A percentile compares a stretch with the other conserved stretches of the same genome.
Evolutionary conservation across 805 yeast genomes (phyloP).

Genomic region (Brettanomyces sp.): DNA sequence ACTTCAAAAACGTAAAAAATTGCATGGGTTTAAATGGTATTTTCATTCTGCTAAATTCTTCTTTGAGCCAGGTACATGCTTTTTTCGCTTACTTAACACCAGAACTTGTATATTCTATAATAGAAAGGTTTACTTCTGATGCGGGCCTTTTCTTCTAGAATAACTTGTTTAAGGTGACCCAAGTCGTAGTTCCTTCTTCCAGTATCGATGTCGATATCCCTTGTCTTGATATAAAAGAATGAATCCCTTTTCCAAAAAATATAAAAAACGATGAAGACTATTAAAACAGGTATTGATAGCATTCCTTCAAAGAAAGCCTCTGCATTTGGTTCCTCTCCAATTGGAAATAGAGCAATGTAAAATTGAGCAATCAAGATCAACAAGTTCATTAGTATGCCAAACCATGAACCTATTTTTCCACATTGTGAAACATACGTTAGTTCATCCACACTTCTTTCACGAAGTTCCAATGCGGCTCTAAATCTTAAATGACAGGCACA

Average conservation of each 20-base stretch:
- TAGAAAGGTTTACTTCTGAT: conserved; percentile 35
- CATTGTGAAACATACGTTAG: conserved; percentile 54
- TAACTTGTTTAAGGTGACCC: conserved; percentile 43
- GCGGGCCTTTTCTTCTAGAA: conserved; percentile 43
- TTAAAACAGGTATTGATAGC: conserved; percentile 51
- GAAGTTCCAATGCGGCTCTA: conserved; percentile 52
- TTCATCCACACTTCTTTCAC: conserved; percentile 59
- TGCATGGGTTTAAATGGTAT: too few relatives aligned
- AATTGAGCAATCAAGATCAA: conserved; percentile 64
- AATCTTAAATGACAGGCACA: conserved; percentile 59
- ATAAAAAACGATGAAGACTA: conserved; percentile 33
- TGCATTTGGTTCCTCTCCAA: conserved; percentile 42
- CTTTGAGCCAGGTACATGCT: too few relatives aligned
- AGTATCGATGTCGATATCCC: conserved; percentile 46
- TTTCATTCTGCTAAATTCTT: too few relatives aligned
- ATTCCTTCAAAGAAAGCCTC: conserved; percentile 51
- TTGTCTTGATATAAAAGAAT: conserved; percentile 33
- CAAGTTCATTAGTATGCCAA: conserved; percentile 47
- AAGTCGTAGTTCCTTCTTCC: conserved; percentile 54
- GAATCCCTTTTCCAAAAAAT: conserved; percentile 33
- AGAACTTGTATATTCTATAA: conserved; percentile 41
- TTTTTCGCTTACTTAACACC: conserved; percentile 31
- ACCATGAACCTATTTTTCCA: conserved; percentile 58
- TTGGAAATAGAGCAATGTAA: conserved; percentile 72
- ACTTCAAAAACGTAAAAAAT: too few relatives aligned